phyloP scores from a whole-genome alignment of 2,329 filamentous ascomycete genomes.

The Penicillium hesseltinei region DNA sequence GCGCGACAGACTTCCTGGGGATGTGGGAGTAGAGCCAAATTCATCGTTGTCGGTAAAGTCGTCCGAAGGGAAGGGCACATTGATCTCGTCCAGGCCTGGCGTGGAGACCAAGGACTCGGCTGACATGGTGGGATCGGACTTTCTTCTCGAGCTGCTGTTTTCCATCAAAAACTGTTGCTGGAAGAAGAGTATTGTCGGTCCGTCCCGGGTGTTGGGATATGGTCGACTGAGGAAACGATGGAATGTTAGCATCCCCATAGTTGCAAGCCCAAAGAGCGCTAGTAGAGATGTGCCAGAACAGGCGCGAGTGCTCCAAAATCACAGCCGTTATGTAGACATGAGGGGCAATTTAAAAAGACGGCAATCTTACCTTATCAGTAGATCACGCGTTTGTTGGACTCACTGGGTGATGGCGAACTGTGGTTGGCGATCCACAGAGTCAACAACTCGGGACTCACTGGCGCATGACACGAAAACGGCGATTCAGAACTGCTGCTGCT shows the following conservation, averaged over 20 bases:
- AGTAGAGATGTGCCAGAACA: not conserved
- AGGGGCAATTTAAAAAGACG: not conserved
- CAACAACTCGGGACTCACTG: not conserved
- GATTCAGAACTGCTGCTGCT: not conserved
- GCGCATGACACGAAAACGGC: conserved; percentile 6
- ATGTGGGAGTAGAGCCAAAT: conserved; percentile 29
- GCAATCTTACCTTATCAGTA: conserved; percentile 9
- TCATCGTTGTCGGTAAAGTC: conserved; percentile 29
- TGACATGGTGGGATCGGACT: conserved; percentile 23
- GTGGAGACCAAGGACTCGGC: conserved; percentile 27
- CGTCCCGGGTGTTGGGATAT: conserved; percentile 34
- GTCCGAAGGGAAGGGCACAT: conserved; percentile 28
- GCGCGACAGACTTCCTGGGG: conserved; percentile 59
- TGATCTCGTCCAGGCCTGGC: conserved; percentile 27
- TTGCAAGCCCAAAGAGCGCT: conserved; percentile 10
- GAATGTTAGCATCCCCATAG: conserved; percentile 41
- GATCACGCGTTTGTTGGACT: conserved; percentile 4
- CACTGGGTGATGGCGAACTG: conserved; percentile 6
- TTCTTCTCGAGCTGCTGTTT: conserved; percentile 23
- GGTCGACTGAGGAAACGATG: conserved; percentile 38
- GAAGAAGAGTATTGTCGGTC: conserved; percentile 38
- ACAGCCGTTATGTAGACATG: not conserved
- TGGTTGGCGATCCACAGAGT: conserved; percentile 16
- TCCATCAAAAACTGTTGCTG: conserved; percentile 40
- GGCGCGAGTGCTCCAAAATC: not conserved